These are phyloP conservation scores for Sporothrix dimorphospora DNA, from an alignment of 2,329 filamentous ascomycete genomes.

Conservation along the genomic window DNA sequence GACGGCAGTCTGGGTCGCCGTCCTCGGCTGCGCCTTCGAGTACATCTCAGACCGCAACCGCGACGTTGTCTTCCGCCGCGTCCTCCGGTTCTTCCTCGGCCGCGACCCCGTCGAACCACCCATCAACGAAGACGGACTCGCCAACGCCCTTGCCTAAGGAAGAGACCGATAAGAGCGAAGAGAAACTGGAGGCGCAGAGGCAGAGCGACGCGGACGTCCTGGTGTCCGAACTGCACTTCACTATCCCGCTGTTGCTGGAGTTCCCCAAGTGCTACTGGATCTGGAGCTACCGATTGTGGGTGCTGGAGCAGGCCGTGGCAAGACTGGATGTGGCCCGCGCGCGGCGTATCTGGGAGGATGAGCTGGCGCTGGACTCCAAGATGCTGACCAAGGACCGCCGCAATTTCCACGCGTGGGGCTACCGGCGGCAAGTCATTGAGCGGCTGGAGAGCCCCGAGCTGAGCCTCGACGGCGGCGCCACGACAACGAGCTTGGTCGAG, in stretches of 20 bases:
- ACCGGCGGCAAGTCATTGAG: conserved; percentile 77
- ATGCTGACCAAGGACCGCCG: conserved; percentile 85
- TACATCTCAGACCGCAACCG: conserved; percentile 59
- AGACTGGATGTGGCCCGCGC: conserved; percentile 62
- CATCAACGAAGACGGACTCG: conserved; percentile 11
- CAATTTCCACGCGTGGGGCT: conserved; percentile 97
- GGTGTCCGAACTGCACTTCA: conserved; percentile 75
- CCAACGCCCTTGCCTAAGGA: background rate
- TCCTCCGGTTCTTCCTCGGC: conserved; percentile 49
- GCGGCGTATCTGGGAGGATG: conserved; percentile 76
- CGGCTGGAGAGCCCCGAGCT: conserved; percentile 66
- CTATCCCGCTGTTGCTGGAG: conserved; percentile 79
- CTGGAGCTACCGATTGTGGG: conserved; percentile 93
- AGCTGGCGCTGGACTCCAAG: conserved; percentile 80
- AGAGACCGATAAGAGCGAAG: background rate
- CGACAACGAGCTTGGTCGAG: conserved; percentile 66
- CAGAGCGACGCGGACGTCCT: conserved; percentile 50
- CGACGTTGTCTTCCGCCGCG: conserved; percentile 65
- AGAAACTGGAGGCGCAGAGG: background rate
- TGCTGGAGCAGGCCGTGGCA: conserved; percentile 71
- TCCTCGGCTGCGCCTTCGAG: conserved; percentile 59
- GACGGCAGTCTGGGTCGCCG: conserved; percentile 54
- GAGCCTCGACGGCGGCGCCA: conserved; percentile 41
- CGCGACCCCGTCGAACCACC: conserved; percentile 51
- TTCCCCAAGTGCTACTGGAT: conserved; percentile 99